Evolutionary conservation across 2,329 filamentous ascomycete genomes (phyloP), one percentile per base, ranked within the genome.

Genomic region (Microsporum canis): DNA sequence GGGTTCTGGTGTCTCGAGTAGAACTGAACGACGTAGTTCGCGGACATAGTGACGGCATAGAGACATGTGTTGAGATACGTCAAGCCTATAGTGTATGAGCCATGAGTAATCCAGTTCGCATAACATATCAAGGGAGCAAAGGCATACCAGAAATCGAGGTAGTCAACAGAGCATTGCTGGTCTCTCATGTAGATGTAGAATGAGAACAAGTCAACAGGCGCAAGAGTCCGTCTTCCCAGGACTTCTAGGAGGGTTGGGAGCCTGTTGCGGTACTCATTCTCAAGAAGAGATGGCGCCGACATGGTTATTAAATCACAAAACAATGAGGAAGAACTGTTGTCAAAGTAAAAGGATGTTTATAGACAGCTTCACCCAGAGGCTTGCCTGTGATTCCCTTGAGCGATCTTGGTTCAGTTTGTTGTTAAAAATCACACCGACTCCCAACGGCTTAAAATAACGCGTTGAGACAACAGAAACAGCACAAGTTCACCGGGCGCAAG

Each of bases 111-210:
- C 23, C 14, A 66, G 66, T 64, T 45, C 10, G n/a, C 39, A 43
- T 17, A 4, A n/a, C 39, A 23, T 5, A 43, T 43, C 14, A 43
- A 43, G 14, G 17, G 61, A n/a, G 8, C 12, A n/a, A 45, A 58
- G 36, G 72, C 84, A 62, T 79, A 97, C 94, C 95, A 99, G 76
- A 99, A 99, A 73, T 99, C 94, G 47, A 99, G 79, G 70, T 99
- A 99, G 71, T 99, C 94, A 10, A 99, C 94, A 5, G 92, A 96
- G 73, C 91, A 86, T 75, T 99, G 94, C 76, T 96, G 91, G 74
- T 99, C 95, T 70, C 94, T 85, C 94, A 99, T 99, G 77, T 96
- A 99, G 69, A 99, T 99, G 77, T 99, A 99, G 79, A 99, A 99
- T 1, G 91, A 96, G 75, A 96, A 99, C 8, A 99, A 81, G 71